Percentiles rank a stretch among this genome's conserved stretches.
Evolutionary conservation across 257 asterid species (phyloP).

Genomic region (Cynanchum wilfordii): DNA sequence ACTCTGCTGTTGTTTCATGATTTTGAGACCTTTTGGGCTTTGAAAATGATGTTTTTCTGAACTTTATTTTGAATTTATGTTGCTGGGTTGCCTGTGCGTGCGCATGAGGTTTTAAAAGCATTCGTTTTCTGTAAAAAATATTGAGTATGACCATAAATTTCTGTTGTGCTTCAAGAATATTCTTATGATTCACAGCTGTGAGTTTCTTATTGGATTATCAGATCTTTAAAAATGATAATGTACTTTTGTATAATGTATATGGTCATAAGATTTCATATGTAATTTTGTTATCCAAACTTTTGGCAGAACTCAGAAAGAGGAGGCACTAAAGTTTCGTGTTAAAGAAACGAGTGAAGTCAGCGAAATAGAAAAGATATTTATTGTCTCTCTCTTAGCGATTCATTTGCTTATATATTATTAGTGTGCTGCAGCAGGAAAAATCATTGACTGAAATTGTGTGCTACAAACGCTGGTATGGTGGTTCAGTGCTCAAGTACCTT

Average conservation of each 20-base stretch:
- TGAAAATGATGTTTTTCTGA: neutral
- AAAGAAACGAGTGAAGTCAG: conserved; percentile 66
- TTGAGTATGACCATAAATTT: neutral
- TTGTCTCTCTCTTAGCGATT: neutral
- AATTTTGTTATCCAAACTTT: conserved; percentile 23
- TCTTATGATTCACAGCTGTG: too few species aligned
- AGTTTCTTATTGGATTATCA: too few species aligned
- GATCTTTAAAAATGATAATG: too few species aligned
- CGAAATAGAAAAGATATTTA: conserved; percentile 76
- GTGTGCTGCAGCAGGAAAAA: neutral
- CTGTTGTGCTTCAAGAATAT: neutral
- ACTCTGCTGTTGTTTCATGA: neutral
- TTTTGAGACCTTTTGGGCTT: neutral
- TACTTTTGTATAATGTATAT: neutral
- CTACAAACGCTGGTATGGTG: neutral
- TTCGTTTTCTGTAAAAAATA: conserved; percentile 5
- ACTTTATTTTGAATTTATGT: neutral
- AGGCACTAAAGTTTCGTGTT: conserved; percentile 75
- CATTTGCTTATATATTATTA: neutral
- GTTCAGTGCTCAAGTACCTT: neutral
- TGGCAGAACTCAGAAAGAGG: conserved; percentile 85
- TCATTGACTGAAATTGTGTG: neutral
- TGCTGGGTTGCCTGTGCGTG: neutral
- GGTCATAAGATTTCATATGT: neutral
- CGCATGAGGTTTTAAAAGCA: neutral